These are phyloP conservation scores for Periconia digitata DNA, from an alignment of 2,329 filamentous ascomycete species.

Conservation along the genomic window DNA sequence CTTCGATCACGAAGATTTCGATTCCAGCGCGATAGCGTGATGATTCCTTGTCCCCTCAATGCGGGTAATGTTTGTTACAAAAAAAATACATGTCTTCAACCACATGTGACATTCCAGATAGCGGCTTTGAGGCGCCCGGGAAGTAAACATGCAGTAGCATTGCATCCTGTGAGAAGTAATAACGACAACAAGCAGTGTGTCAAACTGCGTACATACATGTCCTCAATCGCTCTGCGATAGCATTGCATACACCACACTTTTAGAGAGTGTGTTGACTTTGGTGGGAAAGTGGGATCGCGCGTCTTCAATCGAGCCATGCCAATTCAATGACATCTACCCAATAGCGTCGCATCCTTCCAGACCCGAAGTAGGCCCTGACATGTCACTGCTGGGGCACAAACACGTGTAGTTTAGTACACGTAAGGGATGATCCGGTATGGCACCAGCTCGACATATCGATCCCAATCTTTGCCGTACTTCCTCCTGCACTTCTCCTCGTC, in stretches of 20 bases:
- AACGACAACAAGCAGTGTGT: not conserved
- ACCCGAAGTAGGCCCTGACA: not conserved
- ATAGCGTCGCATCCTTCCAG: constrained; percentile 28
- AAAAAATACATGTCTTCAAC: constrained; percentile 3
- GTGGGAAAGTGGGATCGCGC: constrained; percentile 12
- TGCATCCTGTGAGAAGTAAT: not conserved
- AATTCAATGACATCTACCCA: constrained; percentile 1
- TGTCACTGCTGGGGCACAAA: not conserved
- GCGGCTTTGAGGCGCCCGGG: no score
- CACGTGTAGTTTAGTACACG: constrained; percentile 64
- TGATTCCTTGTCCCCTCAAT: not conserved
- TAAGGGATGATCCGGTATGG: constrained; percentile 81
- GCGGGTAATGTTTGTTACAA: not conserved
- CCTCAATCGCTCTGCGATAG: constrained; percentile 21
- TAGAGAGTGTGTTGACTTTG: not conserved
- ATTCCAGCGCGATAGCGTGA: not conserved
- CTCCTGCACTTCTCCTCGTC: constrained; percentile 88
- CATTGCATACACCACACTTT: constrained; percentile 21
- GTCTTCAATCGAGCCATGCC: constrained; percentile 26
- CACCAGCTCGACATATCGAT: constrained; percentile 81
- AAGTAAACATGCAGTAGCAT: constrained; percentile 1
- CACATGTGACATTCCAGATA: no score
- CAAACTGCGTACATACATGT: constrained; percentile 7
- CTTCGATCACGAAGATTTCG: not conserved
- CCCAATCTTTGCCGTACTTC: constrained; percentile 94